Base-by-base conservation (phyloP, 352 stramenopile species). In the Globisporangium perplexum region DNA sequence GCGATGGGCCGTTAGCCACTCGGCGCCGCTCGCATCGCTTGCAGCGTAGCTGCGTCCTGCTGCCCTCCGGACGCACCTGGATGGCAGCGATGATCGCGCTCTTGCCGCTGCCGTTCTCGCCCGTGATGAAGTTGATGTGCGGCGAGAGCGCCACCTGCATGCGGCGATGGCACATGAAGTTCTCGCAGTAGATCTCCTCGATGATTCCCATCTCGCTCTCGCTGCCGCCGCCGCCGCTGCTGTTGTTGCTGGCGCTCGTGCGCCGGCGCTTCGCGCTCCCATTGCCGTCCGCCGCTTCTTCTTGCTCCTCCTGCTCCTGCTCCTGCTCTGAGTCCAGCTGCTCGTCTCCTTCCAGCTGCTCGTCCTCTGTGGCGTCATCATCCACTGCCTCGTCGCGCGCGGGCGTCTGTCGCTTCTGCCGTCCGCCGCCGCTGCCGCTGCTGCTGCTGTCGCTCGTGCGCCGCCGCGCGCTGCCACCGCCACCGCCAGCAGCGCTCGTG, bases 81-180 rank as follows among this genome's bases (percentile, higher is more conserved):
- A 99, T 89, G 3, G 96, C 96, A 7, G 96, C 96, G 11, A 99
- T 88, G 59, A 99, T 98, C 24, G 96, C 95, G 18, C 88, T 98
- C 68, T 99, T 99, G 23, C 96, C 96, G 44, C 80, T 97, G 17
- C 96, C 97, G 64, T 93, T 93, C 63, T 97, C 89, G 1, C 96
- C 97, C 12, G 82, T 94, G 65, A 95, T 93, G 33, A 93, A 93
- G 51, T 93, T 93, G 41, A 93, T 90, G 39, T 91, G 76, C 1
- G 76, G 79, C 39, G 68, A 73, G 18, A 98, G 63, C 11, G 87
- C 63, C 20, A 98, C 78, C 0, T 72, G 80, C 50, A 98, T 72
- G 57, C 96, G 97, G 50, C 84, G 86, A 61, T 98, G 96, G 68
- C 95, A 99, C 96, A 99, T 99, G 69, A 99, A 99, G 65, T 99